Conservation (phyloP, 2,329 filamentous ascomycete genomes). For the Fusarium camptoceras region DNA sequence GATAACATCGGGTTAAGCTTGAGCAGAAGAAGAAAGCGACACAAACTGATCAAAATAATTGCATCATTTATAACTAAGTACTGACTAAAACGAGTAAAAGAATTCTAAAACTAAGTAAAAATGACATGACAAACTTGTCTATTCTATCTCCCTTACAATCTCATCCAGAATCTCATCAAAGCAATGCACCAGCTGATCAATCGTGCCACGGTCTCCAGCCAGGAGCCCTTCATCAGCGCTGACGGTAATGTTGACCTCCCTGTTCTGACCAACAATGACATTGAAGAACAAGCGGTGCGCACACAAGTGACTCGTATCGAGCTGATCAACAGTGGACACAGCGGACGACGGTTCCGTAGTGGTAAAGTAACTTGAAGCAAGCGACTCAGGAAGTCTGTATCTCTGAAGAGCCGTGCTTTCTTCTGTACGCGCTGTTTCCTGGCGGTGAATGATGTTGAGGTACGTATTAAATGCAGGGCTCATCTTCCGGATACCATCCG, state of each 20-base stretch:
- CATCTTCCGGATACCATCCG: neutral
- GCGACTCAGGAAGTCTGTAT: constrained; percentile 13
- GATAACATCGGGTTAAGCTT: neutral
- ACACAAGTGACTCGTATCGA: neutral
- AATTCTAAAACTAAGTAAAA: neutral
- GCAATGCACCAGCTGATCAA: neutral
- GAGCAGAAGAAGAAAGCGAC: too few species aligned
- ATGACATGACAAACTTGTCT: neutral
- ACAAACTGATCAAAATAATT: too few species aligned
- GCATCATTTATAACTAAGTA: neutral
- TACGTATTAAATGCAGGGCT: constrained; percentile 11
- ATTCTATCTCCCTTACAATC: neutral
- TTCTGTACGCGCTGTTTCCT: fast-evolving
- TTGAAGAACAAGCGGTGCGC: constrained; percentile 4
- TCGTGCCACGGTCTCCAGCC: neutral
- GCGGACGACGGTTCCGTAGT: neutral
- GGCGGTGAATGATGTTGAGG: constrained; percentile 18
- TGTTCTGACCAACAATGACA: neutral
- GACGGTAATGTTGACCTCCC: neutral
- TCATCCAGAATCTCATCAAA: neutral
- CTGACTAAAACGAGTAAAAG: neutral
- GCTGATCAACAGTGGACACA: neutral
- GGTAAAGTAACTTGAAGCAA: constrained; percentile 20
- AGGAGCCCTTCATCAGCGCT: neutral
- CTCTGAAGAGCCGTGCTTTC: neutral